Evolutionary conservation across 257 asterid species (phyloP), one percentile per base, ranked within the genome.

Genomic region (Petunia axillaris): DNA sequence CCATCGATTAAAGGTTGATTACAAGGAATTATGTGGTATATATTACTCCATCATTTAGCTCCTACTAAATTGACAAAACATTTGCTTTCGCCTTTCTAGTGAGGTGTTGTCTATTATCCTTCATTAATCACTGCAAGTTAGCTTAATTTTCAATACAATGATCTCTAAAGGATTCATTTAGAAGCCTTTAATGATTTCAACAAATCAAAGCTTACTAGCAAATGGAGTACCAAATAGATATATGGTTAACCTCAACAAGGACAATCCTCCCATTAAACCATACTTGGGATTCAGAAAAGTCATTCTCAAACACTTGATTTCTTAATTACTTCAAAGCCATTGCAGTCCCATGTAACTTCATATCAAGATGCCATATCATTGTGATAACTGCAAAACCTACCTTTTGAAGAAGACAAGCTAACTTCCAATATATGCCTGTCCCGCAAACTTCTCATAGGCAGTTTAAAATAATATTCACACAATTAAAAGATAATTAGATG

Each of bases 191-290:
- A 63, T 63, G 68, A 63, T 63, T 63, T 63, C 44, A 63, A 36
- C 44, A 63, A 63, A 68, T 43, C 9, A 68, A 15, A 68, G 76
- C 57, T 68, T 25, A 40, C 68, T 50, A 13, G 59, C 77, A 76
- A 76, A 25, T 25, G 25, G 25, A 25, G 25, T 25, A 25, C 25
- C 25, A 25, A 25, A 25, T 25, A 25, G 25, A 64, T 35, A 43
- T 37, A 35, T 64, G 35, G 70, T 3, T 35, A 58, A 41, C 77
- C 52, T 62, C 81, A 75, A 81, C 52, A 81, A 43, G 78, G 78
- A 76, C 81, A 81, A 48, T 55, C 66, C 79, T 59, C 76, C 73
- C 36, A 37, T 10, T 10, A 11, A 39, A 59, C 65, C 46, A n/a
- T 62, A 58, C 37, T 73, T 6, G 46, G 64, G 64, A 58, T 36